phyloP scores from a whole-genome alignment of 441 rosid species.

The Euphorbia corollata region DNA sequence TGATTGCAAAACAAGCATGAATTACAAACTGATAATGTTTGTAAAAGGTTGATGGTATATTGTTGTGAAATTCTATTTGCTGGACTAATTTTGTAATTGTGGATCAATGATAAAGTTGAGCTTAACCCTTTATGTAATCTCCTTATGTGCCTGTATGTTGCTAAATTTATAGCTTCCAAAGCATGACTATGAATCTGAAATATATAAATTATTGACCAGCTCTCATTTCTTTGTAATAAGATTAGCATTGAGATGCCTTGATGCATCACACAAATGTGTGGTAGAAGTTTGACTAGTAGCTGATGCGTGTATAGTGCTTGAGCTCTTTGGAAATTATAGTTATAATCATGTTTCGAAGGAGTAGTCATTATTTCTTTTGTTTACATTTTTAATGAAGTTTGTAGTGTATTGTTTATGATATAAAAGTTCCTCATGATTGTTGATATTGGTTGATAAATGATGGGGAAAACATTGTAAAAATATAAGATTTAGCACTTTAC shows the following conservation, averaged over 20 bases:
- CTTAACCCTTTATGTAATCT: too few relatives aligned
- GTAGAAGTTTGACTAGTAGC: neutral
- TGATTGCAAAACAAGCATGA: neutral
- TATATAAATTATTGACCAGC: too few relatives aligned
- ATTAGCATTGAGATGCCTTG: too few relatives aligned
- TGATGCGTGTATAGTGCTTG: neutral
- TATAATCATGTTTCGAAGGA: neutral
- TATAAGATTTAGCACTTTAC: neutral
- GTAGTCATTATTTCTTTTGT: neutral
- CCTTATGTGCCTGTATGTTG: too few relatives aligned
- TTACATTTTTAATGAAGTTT: too few relatives aligned
- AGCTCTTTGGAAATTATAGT: neutral
- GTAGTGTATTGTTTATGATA: too few relatives aligned
- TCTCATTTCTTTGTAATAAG: too few relatives aligned
- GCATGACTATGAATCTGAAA: too few relatives aligned
- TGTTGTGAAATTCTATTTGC: neutral
- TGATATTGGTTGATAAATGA: neutral
- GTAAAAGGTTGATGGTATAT: neutral
- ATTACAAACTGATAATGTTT: neutral
- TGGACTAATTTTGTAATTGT: neutral
- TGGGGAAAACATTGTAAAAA: neutral
- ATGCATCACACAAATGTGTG: neutral
- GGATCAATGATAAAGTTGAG: neutral
- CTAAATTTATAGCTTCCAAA: too few relatives aligned
- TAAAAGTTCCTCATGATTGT: neutral